Percentiles rank a stretch among this genome's conserved stretches.
phyloP scores from a whole-genome alignment of 2,329 filamentous ascomycete species.

The Trichoderma guizhouense region DNA sequence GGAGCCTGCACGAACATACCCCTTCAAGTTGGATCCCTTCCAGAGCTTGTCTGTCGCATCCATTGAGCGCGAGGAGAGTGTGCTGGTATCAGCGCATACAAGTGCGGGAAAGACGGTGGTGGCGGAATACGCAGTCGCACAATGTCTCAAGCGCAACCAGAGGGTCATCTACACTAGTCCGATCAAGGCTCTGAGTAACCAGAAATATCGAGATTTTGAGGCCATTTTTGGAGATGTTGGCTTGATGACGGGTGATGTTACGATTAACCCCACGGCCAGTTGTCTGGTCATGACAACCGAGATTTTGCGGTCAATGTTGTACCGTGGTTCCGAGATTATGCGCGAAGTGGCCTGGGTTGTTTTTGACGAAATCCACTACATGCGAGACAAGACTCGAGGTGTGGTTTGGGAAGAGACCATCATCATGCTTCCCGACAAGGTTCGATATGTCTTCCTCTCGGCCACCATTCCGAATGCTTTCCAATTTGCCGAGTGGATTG shows the following conservation, averaged over 20 bases:
- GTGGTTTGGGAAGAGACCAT: conserved; percentile 99
- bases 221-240: conserved; percentile 96
- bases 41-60: conserved; percentile 92
- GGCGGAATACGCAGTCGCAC: conserved; percentile 95
- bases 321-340: conserved; percentile 98
- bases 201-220: conserved; percentile 96
- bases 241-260: conserved; percentile 98
- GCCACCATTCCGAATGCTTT: conserved; percentile 98
- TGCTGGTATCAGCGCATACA: conserved; percentile 94
- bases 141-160: conserved; percentile 95
- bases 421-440: conserved; percentile 95
- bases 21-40: conserved; percentile 94
- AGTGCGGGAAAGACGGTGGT: conserved; percentile 98
- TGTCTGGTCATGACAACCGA: conserved; percentile 99
- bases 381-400: conserved; percentile 89
- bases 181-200: conserved; percentile 97
- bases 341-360: conserved; percentile 98
- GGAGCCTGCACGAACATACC: conserved; percentile 77
- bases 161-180: conserved; percentile 98
- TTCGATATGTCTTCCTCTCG: conserved; percentile 96
- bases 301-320: conserved; percentile 98
- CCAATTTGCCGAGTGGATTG: conserved; percentile 99
- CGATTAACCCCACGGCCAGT: conserved; percentile 96
- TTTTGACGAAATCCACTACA: conserved; percentile 98
- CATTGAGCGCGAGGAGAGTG: conserved; percentile 93